phyloP scores from a whole-genome alignment of 192 early-diverging fungal species.

The Umbelopsis sp. region DNA sequence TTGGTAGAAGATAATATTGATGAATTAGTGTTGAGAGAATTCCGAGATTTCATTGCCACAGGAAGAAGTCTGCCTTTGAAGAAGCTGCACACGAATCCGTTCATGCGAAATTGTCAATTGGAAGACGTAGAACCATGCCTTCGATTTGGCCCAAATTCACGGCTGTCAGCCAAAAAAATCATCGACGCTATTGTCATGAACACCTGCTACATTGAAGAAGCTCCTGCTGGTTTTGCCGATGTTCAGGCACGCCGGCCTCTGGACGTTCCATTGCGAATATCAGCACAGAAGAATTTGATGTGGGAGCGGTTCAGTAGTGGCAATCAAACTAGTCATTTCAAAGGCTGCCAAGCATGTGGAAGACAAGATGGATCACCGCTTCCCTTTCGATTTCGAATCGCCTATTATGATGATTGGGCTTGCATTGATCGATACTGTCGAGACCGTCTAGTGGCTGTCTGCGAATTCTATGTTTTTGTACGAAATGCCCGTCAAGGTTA shows the following conservation, averaged over 20 bases:
- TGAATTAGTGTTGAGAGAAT: constrained; percentile 77
- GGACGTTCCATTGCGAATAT: constrained; percentile 53
- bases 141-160: constrained; percentile 89
- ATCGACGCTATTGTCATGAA: constrained; percentile 88
- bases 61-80: constrained; percentile 65
- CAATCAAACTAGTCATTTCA: constrained; percentile 40
- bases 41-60: constrained; percentile 81
- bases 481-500: constrained; percentile 88
- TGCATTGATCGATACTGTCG: constrained; percentile 85
- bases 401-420: constrained; percentile 73
- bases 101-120: constrained; percentile 86
- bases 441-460: constrained; percentile 88
- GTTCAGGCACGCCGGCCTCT: constrained; percentile 43
- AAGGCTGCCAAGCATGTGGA: constrained; percentile 58
- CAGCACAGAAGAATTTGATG: constrained; percentile 51
- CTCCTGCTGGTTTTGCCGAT: constrained; percentile 55
- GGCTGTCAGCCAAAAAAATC: constrained; percentile 87
- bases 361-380: constrained; percentile 41
- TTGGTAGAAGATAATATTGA: constrained; percentile 60
- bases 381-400: constrained; percentile 72
- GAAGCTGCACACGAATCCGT: constrained; percentile 78
- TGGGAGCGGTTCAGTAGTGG: constrained; percentile 54
- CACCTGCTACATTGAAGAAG: constrained; percentile 89
- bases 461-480: constrained; percentile 95
- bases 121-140: constrained; percentile 94